A percentile compares a stretch with the other conserved stretches of the same genome.
Conservation (phyloP, 495 filamentous ascomycete species). For the Xylaria longipes region DNA sequence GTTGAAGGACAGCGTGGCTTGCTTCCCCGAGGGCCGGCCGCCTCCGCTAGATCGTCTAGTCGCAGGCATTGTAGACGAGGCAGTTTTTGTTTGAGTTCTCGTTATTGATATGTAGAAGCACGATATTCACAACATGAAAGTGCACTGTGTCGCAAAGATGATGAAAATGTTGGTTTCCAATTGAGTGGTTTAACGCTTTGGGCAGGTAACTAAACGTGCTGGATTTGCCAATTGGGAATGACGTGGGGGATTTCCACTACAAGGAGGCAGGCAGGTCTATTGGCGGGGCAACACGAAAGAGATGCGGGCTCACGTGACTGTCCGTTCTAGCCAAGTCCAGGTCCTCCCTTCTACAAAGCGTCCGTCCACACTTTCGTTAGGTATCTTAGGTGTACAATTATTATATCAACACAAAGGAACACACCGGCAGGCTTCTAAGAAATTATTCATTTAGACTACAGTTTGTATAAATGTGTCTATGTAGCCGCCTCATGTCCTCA, state of each 20-base stretch:
- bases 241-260: conserved; percentile 34
- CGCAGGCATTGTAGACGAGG: conserved; percentile 64
- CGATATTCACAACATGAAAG: not conserved
- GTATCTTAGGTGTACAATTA: not conserved
- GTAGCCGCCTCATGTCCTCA: not conserved
- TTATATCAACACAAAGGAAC: not conserved
- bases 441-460: not conserved
- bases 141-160: not conserved
- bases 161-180: conserved; percentile 2
- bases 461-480: not conserved
- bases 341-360: not conserved
- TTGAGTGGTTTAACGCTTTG: conserved; percentile 1
- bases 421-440: not conserved
- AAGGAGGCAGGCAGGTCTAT: conserved; percentile 24
- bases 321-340: not conserved
- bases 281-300: conserved; percentile 49
- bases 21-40: conserved; percentile 52
- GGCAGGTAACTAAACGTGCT: not conserved
- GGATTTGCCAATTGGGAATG: conserved; percentile 28
- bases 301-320: conserved; percentile 43
- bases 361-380: not conserved
- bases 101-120: not conserved
- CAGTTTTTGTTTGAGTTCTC: not conserved
- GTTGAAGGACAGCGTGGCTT: conserved; percentile 79
- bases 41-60: conserved; percentile 65